Conservation (phyloP, 257 asterid genomes). For the Fraxinus cuspidata region DNA sequence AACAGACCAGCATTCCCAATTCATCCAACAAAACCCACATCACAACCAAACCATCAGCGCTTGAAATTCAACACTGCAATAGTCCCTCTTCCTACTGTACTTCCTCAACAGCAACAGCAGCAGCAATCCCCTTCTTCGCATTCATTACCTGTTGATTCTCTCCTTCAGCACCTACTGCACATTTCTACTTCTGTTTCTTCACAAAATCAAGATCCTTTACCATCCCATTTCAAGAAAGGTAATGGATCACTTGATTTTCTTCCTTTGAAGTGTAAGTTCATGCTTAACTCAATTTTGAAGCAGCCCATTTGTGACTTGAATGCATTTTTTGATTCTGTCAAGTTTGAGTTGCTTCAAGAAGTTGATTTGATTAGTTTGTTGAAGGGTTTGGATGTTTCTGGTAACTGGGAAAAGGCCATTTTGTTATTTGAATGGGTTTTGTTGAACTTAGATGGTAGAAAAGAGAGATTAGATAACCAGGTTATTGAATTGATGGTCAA, state of each 20-base stretch:
- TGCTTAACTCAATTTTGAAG: conserved; percentile 59
- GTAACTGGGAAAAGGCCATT: conserved; percentile 66
- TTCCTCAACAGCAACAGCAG: conserved; percentile 29
- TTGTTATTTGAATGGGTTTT: conserved; percentile 90
- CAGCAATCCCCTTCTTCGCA: conserved; percentile 40
- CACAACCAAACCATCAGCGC: conserved; percentile 46
- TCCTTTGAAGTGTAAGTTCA: conserved; percentile 62
- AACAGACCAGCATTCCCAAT: conserved; percentile 69
- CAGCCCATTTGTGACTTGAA: conserved; percentile 52
- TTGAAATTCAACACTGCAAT: conserved; percentile 51
- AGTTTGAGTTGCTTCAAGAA: conserved; percentile 51
- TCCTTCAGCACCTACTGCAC: conserved; percentile 77
- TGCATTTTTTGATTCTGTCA: conserved; percentile 60
- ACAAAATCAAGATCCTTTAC: conserved; percentile 34
- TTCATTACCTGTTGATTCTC: conserved; percentile 69
- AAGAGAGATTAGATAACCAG: conserved; percentile 67
- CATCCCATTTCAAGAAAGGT: conserved; percentile 30
- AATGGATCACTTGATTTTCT: conserved; percentile 66
- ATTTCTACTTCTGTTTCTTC: conserved; percentile 51
- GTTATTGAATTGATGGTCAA: conserved; percentile 74
- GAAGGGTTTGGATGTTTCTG: conserved; percentile 75
- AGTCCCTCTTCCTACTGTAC: conserved; percentile 70
- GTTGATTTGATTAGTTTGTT: conserved; percentile 71
- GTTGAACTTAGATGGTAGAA: conserved; percentile 43
- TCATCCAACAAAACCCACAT: conserved; percentile 56